A percentile compares a stretch with the other conserved stretches of the same genome.
phyloP scores from a whole-genome alignment of 2,329 filamentous ascomycete genomes.

The Exophiala lecanii-corni region DNA sequence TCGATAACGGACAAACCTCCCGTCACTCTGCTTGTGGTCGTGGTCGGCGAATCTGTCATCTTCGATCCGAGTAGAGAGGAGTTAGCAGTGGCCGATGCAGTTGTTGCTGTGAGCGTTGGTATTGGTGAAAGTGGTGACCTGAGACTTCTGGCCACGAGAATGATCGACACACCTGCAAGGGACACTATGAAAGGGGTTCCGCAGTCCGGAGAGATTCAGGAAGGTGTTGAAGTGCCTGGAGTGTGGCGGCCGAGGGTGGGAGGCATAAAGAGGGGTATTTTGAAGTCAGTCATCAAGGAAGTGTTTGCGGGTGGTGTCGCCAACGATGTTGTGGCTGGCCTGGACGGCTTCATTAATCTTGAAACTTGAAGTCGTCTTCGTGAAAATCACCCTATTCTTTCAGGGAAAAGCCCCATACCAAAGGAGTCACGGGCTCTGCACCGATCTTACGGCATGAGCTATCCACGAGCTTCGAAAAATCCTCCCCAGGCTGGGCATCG shows the following conservation, averaged over 20 bases:
- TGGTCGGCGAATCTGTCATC: slow-evolving; percentile 80
- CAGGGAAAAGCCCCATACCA: no score
- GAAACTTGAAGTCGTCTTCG: slow-evolving; percentile 8
- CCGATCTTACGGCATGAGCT: no score
- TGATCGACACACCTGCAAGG: slow-evolving; percentile 69
- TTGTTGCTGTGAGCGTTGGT: slow-evolving; percentile 75
- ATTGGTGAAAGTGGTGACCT: slow-evolving; percentile 42
- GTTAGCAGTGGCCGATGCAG: slow-evolving; percentile 84
- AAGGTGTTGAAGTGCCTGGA: slow-evolving; percentile 56
- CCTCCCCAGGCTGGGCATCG: no score
- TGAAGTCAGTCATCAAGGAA: slow-evolving; percentile 70
- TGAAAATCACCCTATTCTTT: no score
- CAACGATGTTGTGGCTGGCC: slow-evolving; percentile 76
- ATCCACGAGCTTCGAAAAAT: no score
- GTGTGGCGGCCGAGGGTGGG: slow-evolving; percentile 85
- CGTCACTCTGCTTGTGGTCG: slow-evolving; percentile 83
- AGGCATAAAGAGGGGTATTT: slow-evolving; percentile 69
- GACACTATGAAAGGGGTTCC: slow-evolving; percentile 67
- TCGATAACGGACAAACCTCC: slow-evolving; percentile 53
- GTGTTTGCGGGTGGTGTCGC: slow-evolving; percentile 75
- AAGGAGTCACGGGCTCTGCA: no score
- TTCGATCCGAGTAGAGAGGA: slow-evolving; percentile 92
- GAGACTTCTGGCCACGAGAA: slow-evolving; percentile 63
- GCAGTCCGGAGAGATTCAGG: slow-evolving; percentile 40
- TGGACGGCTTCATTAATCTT: slow-evolving; percentile 58